Base-by-base conservation (phyloP, 495 filamentous ascomycete genomes). In the Trichoderma reesei region DNA sequence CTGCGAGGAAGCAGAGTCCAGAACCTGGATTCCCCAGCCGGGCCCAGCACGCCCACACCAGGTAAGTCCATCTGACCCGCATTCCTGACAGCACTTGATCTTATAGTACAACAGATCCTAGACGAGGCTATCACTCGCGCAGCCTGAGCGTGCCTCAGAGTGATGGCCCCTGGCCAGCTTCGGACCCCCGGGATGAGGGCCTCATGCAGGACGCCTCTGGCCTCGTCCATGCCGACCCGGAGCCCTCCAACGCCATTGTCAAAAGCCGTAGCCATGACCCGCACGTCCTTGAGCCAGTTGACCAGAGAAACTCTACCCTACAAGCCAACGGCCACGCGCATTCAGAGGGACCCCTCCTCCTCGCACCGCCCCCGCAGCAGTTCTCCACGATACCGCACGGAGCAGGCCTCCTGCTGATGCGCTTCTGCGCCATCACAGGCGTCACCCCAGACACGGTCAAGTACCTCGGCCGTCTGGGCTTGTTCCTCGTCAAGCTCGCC, bases 11-110 rank as follows among this genome's bases (percentile, higher is more conserved):
- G 68, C 65, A 75, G 81, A 61, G 83, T 79, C 67, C 86, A 78
- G 77, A 88, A 70, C 59, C 72, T 87, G 7, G 82, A 85, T 59
- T 84, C 82, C 2, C 82, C 80, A 0, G 69, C 80, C 60, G 75
- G 76, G 42, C 74, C 76, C 3, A 69, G 75, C 65, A 80, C 76
- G 2, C 78, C 78, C 1, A 54, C 76, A 14, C 73, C 78, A 65
- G 76, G 78, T 80, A 65, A 60, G 73, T 69, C 36, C 18, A 34
- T 20, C 48, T 34, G 14, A n/a, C 13, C 44, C 51, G 41, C 13
- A 65, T n/a, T 18, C n/a, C 31, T 18, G 36, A 42, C 41, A 39
- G 26, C 38, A 48, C 51, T 39, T 41, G 41, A 61, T 61, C 41
- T 66, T 46, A 62, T 37, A 16, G 34, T 39, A 10, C 3, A 63